phyloP scores from a whole-genome alignment of 345 rosid genomes.

The Clarkia xantiana region DNA sequence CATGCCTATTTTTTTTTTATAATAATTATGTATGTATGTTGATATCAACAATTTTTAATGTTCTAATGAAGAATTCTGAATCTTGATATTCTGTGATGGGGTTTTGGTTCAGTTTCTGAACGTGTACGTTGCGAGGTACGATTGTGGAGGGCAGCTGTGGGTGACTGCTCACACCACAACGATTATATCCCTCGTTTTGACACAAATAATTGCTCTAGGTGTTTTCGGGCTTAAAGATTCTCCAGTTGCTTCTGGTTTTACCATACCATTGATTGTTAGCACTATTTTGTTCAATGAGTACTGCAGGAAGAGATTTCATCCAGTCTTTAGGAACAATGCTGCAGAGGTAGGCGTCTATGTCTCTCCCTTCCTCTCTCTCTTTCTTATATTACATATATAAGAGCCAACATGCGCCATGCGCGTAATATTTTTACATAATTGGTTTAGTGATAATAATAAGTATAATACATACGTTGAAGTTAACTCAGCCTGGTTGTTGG shows the following conservation, averaged over 20 bases:
- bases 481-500: neutral
- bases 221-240: slow-evolving; percentile 67
- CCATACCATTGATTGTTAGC: slow-evolving; percentile 53
- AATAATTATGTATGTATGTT: too few relatives aligned
- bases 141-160: slow-evolving; percentile 81
- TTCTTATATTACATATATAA: too few relatives aligned
- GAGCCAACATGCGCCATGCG: too few relatives aligned
- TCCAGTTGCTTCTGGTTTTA: slow-evolving; percentile 59
- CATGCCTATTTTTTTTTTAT: neutral
- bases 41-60: neutral
- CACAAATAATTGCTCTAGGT: slow-evolving; percentile 72
- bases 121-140: slow-evolving; percentile 55
- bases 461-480: neutral
- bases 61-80: neutral
- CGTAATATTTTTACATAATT: neutral
- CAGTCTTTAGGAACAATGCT: slow-evolving; percentile 46
- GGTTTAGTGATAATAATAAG: neutral
- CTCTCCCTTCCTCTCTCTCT: too few relatives aligned
- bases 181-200: slow-evolving; percentile 69
- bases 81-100: neutral
- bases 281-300: slow-evolving; percentile 70
- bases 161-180: slow-evolving; percentile 75
- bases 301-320: slow-evolving; percentile 64
- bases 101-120: slow-evolving; percentile 48
- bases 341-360: slow-evolving; percentile 40